Evolutionary conservation across 1,284 basidiomycete species (phyloP).

Genomic region (Ustilago nuda): DNA sequence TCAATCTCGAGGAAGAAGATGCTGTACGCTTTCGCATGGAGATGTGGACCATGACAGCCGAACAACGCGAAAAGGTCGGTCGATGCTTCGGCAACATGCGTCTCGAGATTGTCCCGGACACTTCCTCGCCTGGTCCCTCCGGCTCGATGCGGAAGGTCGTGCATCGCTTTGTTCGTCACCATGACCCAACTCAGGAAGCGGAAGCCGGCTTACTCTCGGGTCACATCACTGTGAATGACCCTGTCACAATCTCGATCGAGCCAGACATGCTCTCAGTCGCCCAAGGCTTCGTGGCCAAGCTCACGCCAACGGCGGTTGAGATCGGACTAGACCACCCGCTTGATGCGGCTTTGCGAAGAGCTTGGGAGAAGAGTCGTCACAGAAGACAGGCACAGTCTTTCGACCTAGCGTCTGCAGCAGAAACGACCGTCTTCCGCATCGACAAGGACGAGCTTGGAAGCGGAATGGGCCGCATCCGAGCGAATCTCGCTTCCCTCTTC

Average conservation of each 20-base stretch:
- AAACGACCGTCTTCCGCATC: conserved; percentile 79
- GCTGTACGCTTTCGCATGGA: conserved; percentile 84
- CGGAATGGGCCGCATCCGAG: conserved; percentile 86
- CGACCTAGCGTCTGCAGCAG: conserved; percentile 16
- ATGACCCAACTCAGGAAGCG: conserved; percentile 55
- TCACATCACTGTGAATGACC: conserved; percentile 82
- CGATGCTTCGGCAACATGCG: conserved; percentile 70
- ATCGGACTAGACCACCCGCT: conserved; percentile 85
- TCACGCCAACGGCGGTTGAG: conserved; percentile 77
- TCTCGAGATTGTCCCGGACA: conserved; percentile 16
- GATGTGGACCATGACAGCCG: conserved; percentile 89
- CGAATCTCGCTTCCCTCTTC: conserved; percentile 90
- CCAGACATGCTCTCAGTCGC: conserved; percentile 84
- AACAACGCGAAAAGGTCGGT: conserved; percentile 77
- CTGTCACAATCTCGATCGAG: conserved; percentile 83
- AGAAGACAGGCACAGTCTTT: background rate
- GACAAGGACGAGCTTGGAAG: conserved; percentile 91
- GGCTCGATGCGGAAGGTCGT: conserved; percentile 71
- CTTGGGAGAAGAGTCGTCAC: conserved; percentile 16
- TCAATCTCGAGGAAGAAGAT: conserved; percentile 90
- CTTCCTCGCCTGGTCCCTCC: conserved; percentile 3
- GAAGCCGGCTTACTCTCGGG: conserved; percentile 76
- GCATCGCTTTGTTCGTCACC: conserved; percentile 76
- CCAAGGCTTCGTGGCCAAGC: conserved; percentile 82
- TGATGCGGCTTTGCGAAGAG: conserved; percentile 59